Evolutionary conservation across 495 filamentous ascomycete species (phyloP).

Genomic region (Polyplosphaeria fusca): DNA sequence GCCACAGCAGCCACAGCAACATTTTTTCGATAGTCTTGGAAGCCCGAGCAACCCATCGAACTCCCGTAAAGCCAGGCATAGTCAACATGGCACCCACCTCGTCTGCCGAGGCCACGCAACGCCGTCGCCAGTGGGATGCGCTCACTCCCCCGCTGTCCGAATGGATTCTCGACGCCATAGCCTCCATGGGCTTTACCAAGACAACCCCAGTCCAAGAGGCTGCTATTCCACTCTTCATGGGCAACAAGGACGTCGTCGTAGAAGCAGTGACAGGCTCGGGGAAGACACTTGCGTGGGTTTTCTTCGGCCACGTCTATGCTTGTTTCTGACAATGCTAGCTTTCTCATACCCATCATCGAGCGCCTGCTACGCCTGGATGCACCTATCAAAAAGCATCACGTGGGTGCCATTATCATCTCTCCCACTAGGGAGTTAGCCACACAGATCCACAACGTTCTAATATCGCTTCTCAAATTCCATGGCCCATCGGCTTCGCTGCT

Average conservation of each 20-base stretch:
- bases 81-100: conserved; percentile 23
- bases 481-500: conserved; percentile 66
- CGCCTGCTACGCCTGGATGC: conserved; percentile 72
- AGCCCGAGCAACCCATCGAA: too few relatives aligned
- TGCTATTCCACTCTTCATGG: conserved; percentile 86
- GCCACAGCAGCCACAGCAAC: conserved; percentile 17
- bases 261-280: conserved; percentile 95
- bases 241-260: conserved; percentile 94
- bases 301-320: background rate
- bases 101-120: conserved; percentile 12
- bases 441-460: conserved; percentile 83
- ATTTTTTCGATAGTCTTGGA: conserved; percentile 5
- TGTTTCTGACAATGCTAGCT: too few relatives aligned
- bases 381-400: conserved; percentile 79
- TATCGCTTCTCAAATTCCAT: conserved; percentile 77
- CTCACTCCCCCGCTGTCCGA: conserved; percentile 74
- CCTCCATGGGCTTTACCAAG: conserved; percentile 76
- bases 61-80: too few relatives aligned
- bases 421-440: conserved; percentile 89
- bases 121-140: conserved; percentile 68
- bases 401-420: conserved; percentile 85
- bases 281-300: conserved; percentile 69
- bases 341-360: conserved; percentile 84
- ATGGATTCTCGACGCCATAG: conserved; percentile 85
- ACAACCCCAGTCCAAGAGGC: conserved; percentile 95